Conservation (phyloP, 2,329 filamentous ascomycete genomes). For the Fusarium sp. region DNA sequence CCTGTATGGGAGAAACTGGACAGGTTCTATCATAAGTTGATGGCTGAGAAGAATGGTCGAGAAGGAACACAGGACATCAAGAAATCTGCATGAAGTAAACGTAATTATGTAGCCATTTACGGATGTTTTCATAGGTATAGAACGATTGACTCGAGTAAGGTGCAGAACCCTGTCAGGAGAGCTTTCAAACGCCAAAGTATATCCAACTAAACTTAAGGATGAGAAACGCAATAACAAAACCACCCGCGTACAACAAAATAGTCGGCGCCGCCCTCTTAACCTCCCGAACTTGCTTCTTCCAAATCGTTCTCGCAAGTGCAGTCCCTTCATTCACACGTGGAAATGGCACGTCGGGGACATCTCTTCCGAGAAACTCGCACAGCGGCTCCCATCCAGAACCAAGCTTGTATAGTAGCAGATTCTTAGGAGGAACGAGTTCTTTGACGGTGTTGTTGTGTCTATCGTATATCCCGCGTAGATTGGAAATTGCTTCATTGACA, state of each 20-base stretch:
- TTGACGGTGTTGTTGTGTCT: not conserved
- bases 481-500: not conserved
- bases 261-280: not conserved
- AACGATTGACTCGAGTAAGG: too few species aligned
- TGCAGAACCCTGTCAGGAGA: too few species aligned
- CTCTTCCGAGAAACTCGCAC: not conserved
- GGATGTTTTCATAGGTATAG: too few species aligned
- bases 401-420: not conserved
- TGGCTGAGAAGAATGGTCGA: not conserved
- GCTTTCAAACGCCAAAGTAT: too few species aligned
- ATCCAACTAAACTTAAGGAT: not conserved
- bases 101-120: too few species aligned
- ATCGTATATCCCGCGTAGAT: not conserved
- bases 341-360: not conserved
- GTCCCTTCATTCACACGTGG: not conserved
- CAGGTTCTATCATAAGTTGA: not conserved
- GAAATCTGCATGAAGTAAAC: not conserved
- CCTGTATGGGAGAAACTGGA: not conserved
- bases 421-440: not conserved
- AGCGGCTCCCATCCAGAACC: not conserved
- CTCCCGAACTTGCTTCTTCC: not conserved
- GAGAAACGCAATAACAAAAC: not conserved
- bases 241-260: not conserved
- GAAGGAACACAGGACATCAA: fast-evolving
- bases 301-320: not conserved